phyloP scores from a whole-genome alignment of 116 monocot species.

The Cymodocea nodosa region DNA sequence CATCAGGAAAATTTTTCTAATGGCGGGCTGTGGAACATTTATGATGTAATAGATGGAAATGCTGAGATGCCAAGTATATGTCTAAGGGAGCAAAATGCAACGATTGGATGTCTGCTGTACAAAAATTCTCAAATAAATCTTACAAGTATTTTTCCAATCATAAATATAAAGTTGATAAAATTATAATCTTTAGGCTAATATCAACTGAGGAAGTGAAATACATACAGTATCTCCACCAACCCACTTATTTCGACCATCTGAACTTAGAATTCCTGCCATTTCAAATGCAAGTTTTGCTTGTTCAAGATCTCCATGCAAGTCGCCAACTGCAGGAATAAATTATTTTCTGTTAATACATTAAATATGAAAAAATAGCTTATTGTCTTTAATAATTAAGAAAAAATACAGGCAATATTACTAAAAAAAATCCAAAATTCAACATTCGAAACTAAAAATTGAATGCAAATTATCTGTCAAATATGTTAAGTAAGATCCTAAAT shows the following conservation, averaged over 20 bases:
- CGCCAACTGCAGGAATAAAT: constrained; percentile 40
- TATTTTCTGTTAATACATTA: background rate
- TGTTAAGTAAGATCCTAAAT: no score
- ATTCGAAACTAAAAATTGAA: no score
- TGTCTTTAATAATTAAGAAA: background rate
- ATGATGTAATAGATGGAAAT: background rate
- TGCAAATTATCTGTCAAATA: no score
- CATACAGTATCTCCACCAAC: constrained; percentile 75
- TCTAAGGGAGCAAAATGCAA: background rate
- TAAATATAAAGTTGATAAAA: no score
- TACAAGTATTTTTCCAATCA: background rate
- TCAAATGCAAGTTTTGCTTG: constrained; percentile 66
- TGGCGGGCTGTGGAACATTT: no score
- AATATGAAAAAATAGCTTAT: background rate
- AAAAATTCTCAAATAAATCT: background rate
- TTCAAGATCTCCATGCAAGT: constrained; percentile 79
- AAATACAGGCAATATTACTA: no score
- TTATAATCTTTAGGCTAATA: no score
- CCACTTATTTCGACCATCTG: constrained; percentile 63
- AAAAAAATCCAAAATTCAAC: no score
- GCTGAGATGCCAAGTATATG: background rate
- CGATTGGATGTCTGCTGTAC: background rate
- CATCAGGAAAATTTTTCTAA: no score
- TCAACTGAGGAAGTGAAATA: background rate
- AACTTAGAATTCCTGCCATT: constrained; percentile 71